Conservation (phyloP, 2,329 filamentous ascomycete species). For the Diplocarpon mali region DNA sequence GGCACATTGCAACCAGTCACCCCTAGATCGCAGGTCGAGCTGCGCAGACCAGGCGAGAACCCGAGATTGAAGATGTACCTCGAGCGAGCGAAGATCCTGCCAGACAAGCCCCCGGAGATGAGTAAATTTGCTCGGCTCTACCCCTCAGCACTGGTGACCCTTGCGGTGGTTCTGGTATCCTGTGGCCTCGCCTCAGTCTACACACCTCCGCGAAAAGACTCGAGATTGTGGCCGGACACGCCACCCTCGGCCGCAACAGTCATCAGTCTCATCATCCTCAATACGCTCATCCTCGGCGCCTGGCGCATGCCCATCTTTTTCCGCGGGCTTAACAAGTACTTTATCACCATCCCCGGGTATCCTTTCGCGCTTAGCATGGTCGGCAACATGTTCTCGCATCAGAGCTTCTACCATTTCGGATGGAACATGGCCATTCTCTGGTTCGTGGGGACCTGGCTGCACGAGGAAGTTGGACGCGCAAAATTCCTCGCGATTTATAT, state of each 20-base stretch:
- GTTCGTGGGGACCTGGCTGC: slow-evolving; percentile 54
- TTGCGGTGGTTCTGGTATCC: slow-evolving; percentile 34
- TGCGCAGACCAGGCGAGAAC: slow-evolving; percentile 21
- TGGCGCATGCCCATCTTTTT: slow-evolving; percentile 59
- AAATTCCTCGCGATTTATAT: slow-evolving; percentile 60
- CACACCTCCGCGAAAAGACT: slow-evolving; percentile 35
- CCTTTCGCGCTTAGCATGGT: slow-evolving; percentile 52
- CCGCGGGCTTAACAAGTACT: slow-evolving; percentile 55
- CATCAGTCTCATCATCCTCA: slow-evolving; percentile 47
- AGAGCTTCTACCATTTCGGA: slow-evolving; percentile 45
- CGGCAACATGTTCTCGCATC: slow-evolving; percentile 59
- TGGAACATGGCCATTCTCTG: slow-evolving; percentile 56
- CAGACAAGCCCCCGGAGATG: slow-evolving; percentile 42
- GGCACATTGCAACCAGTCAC: slow-evolving; percentile 17
- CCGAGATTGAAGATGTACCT: slow-evolving; percentile 24
- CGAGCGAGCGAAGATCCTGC: slow-evolving; percentile 37
- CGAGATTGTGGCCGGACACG: slow-evolving; percentile 48
- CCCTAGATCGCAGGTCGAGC: slow-evolving; percentile 19
- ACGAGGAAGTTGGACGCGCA: slow-evolving; percentile 59
- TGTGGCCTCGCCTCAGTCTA: slow-evolving; percentile 38
- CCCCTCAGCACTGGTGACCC: slow-evolving; percentile 40
- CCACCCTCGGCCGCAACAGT: slow-evolving; percentile 55
- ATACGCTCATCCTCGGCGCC: slow-evolving; percentile 42
- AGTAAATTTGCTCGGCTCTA: slow-evolving; percentile 41
- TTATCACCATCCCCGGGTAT: slow-evolving; percentile 52